Evolutionary conservation across 306 rosid species (phyloP).

Genomic region (Quercus bicolor): DNA sequence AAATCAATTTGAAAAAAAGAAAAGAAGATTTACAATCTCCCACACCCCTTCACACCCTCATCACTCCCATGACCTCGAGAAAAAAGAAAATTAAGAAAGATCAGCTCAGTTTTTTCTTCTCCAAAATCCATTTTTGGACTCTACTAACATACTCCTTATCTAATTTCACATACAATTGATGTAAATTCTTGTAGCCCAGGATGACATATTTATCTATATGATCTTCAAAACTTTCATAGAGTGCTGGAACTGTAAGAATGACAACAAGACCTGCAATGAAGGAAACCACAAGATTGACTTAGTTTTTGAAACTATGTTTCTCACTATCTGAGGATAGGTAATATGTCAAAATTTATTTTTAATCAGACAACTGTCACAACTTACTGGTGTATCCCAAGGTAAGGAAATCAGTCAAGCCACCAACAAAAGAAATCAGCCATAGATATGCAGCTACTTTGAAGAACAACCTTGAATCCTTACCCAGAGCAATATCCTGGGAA

Average conservation of each 20-base stretch:
- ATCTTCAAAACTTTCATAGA: constrained; percentile 78
- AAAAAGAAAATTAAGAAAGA: constrained; percentile 15
- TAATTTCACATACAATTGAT: constrained; percentile 52
- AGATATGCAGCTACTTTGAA: constrained; percentile 81
- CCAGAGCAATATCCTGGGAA: constrained; percentile 73
- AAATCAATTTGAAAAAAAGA: not conserved
- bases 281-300: constrained; percentile 19
- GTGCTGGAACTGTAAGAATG: constrained; percentile 74
- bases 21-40: constrained; percentile 18
- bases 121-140: constrained; percentile 55
- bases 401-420: constrained; percentile 78
- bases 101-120: constrained; percentile 74
- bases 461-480: constrained; percentile 70
- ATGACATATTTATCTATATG: constrained; percentile 54
- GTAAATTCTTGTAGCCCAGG: constrained; percentile 48
- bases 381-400: constrained; percentile 76
- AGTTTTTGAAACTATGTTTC: not conserved
- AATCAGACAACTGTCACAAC: constrained; percentile 28
- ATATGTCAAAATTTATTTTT: not conserved
- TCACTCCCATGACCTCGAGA: constrained; percentile 22
- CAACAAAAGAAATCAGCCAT: constrained; percentile 58
- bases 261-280: constrained; percentile 64
- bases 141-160: constrained; percentile 46
- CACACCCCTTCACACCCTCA: constrained; percentile 33
- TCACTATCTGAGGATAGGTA: not conserved